phyloP scores from a whole-genome alignment of 805 yeast genomes.

The Candida arabinofermentans region DNA sequence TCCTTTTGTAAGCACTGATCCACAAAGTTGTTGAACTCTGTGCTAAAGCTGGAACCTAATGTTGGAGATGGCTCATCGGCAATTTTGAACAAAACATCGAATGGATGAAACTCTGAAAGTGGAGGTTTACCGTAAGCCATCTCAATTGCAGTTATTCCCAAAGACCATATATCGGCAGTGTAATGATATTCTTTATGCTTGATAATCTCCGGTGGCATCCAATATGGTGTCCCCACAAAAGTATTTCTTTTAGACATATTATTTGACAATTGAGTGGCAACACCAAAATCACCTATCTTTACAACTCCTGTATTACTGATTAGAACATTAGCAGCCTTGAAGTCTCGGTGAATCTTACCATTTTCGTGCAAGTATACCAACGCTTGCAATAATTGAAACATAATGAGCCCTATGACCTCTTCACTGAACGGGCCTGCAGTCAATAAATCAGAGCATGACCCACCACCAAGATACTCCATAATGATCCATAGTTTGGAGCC shows the following conservation, averaged over 20 bases:
- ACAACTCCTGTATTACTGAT: conserved; percentile 68
- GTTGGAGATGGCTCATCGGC: conserved; percentile 47
- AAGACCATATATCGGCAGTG: conserved; percentile 75
- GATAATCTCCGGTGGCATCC: conserved; percentile 65
- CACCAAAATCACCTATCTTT: conserved; percentile 94
- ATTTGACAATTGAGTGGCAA: conserved; percentile 72
- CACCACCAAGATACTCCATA: conserved; percentile 81
- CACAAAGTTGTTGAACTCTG: conserved; percentile 64
- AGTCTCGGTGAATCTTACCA: conserved; percentile 87
- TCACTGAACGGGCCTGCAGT: conserved; percentile 58
- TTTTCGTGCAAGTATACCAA: conserved; percentile 61
- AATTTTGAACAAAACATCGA: conserved; percentile 49
- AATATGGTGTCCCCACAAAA: conserved; percentile 58
- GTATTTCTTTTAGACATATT: conserved; percentile 48
- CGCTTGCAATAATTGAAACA: conserved; percentile 55
- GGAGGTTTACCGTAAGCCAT: conserved; percentile 74
- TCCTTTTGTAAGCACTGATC: conserved; percentile 64
- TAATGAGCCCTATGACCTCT: conserved; percentile 47
- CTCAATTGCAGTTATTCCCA: conserved; percentile 77
- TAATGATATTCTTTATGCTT: conserved; percentile 54
- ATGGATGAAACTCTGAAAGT: conserved; percentile 47
- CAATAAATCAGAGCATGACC: conserved; percentile 64
- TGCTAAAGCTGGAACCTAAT: conserved; percentile 30
- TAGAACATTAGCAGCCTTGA: conserved; percentile 88
- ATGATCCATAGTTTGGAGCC: conserved; percentile 72